Base-by-base conservation (phyloP, 2,329 filamentous ascomycete genomes). In the Fusarium torreyae region DNA sequence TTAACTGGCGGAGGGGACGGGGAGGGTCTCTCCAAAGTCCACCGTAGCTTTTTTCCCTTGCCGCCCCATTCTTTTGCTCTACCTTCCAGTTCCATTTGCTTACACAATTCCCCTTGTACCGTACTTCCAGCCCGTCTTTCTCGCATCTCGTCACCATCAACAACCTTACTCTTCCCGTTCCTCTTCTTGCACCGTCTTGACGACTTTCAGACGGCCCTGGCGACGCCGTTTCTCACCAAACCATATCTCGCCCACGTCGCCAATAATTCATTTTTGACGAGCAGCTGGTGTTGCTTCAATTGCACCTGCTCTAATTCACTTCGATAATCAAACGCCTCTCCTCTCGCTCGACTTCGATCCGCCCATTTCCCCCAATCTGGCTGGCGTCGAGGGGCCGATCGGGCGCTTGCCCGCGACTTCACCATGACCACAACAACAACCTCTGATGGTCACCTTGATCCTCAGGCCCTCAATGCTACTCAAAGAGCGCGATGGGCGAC, bases 401-500 rank as follows among this genome's bases (percentile, higher is more conserved):
- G 79, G 79, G 79, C 79, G 69, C 63, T 78, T 74, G 79, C 79
- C 79, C 79, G 79, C 78, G 66, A 76, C 67, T 75, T 73, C 71
- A 66, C 68, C 72, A 79, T 72, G 75, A 81, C 80, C 75, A 76
- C 77, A 63, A 71, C 75, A 67, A 74, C 72, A 49, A 68, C 71
- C 38, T 70, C 76, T 57, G 77, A 78, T 46, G 70, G 65, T 55
- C 70, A 65, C 45, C 63, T 68, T 46, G 71, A 72, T 51, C 68
- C 75, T 26, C 71, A 75, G 53, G 67, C 63, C 56, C 59, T 69
- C 43, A 73, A 66, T 56, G 49, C 70, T 48, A 91, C 90, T 22
- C 94, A 95, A 78, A 88, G 94, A 77, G 90, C 96, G 80, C 88
- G 96, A 89, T 98, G 96, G 96, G 95, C 96, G 18, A 98, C 96